These are phyloP conservation scores for Aureobasidium sp. DNA, from an alignment of 2,329 filamentous ascomycete species.

Conservation along the genomic window DNA sequence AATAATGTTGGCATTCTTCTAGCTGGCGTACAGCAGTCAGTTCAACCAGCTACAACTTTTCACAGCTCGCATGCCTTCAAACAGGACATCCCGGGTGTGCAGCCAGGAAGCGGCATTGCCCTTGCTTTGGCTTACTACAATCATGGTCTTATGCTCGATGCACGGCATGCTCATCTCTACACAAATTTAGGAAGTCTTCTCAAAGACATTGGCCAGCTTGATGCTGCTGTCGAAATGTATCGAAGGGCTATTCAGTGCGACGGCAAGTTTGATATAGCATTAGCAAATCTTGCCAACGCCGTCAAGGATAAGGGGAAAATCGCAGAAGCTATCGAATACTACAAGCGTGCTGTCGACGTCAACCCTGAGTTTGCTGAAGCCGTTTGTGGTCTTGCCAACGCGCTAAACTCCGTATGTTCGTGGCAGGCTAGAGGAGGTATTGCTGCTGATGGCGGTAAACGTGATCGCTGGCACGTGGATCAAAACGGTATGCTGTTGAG, in stretches of 20 bases:
- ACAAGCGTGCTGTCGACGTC: constrained; percentile 79
- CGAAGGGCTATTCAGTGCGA: constrained; percentile 89
- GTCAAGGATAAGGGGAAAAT: constrained; percentile 94
- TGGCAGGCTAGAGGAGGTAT: constrained; percentile 88
- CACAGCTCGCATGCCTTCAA: constrained; percentile 19
- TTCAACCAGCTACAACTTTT: constrained; percentile 31
- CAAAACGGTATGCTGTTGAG: constrained; percentile 75
- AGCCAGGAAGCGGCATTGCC: constrained; percentile 76
- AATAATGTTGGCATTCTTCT: constrained; percentile 97
- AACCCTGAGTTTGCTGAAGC: constrained; percentile 96
- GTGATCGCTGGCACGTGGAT: constrained; percentile 91
- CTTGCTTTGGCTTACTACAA: constrained; percentile 91
- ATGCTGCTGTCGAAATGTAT: constrained; percentile 92
- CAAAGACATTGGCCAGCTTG: constrained; percentile 91
- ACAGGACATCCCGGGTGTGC: constrained; percentile 61
- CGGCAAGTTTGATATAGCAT: constrained; percentile 88
- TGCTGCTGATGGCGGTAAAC: constrained; percentile 59
- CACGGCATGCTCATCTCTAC: constrained; percentile 87
- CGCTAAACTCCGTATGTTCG: constrained; percentile 91
- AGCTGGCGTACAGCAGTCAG: constrained; percentile 78
- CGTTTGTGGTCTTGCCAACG: constrained; percentile 89
- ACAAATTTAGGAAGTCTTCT: constrained; percentile 92
- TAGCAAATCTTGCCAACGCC: constrained; percentile 94
- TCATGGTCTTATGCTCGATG: constrained; percentile 80
- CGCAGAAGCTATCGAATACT: constrained; percentile 84